A percentile compares a stretch with the other conserved stretches of the same genome.
phyloP scores from a whole-genome alignment of 2,329 filamentous ascomycete genomes.

The Camptophora hylomeconis region DNA sequence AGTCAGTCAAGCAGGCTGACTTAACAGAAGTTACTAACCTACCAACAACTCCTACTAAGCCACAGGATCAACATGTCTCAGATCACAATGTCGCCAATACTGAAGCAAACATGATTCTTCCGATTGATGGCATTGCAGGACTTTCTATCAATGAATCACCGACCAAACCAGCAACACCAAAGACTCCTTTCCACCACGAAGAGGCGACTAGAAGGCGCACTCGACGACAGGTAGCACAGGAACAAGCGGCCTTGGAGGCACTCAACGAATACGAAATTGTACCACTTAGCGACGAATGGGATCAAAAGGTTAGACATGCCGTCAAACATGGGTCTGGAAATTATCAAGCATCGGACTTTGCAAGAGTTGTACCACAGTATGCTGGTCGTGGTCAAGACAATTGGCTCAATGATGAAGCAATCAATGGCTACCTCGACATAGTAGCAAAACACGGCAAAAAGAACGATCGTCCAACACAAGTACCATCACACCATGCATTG shows the following conservation, averaged over 20 bases:
- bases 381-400: conserved; percentile 11
- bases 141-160: too few species aligned
- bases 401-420: conserved; percentile 35
- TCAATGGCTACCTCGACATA: conserved; percentile 32
- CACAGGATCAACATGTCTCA: too few species aligned
- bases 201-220: conserved; percentile 10
- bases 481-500: conserved; percentile 30
- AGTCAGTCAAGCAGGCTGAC: too few species aligned
- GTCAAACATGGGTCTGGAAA: conserved; percentile 11
- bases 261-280: conserved; percentile 21
- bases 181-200: conserved; percentile 10
- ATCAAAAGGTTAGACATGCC: conserved; percentile 21
- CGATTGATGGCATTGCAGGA: too few species aligned
- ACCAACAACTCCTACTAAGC: too few species aligned
- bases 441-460: conserved; percentile 21
- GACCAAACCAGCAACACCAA: too few species aligned
- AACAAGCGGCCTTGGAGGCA: conserved; percentile 11
- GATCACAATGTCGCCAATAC: too few species aligned
- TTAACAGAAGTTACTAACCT: too few species aligned
- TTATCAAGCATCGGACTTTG: conserved; percentile 12
- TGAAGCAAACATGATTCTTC: too few species aligned
- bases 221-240: conserved; percentile 14
- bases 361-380: conserved; percentile 13
- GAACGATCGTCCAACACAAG: conserved; percentile 16
- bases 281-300: conserved; percentile 25